A percentile compares a stretch with the other conserved stretches of the same genome.
Conservation (phyloP, 2,329 filamentous ascomycete species). For the Neonectria punicea region DNA sequence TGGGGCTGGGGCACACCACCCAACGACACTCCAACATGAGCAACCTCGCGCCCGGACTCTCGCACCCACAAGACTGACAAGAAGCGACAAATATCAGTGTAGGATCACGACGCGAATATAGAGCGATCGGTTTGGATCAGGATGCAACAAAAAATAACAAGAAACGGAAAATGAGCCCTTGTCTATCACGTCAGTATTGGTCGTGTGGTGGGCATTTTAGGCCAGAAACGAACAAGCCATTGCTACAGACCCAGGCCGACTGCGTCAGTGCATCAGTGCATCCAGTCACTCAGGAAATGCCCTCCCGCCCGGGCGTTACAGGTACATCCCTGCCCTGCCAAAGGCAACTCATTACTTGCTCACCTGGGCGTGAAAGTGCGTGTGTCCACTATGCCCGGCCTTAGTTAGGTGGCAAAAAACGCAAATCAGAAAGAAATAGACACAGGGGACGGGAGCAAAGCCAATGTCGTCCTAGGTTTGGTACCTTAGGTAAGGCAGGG, state of each 20-base stretch:
- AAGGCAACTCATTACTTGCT: too few relatives aligned
- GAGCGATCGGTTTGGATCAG: neutral
- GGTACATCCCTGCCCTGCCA: neutral
- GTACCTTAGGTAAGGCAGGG: neutral
- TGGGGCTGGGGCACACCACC: constrained; percentile 17
- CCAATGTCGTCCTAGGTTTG: neutral
- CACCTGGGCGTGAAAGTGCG: neutral
- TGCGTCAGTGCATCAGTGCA: constrained; percentile 4
- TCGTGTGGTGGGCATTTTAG: neutral
- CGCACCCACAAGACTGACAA: constrained; percentile 12
- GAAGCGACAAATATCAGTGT: neutral
- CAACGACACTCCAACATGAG: constrained; percentile 21
- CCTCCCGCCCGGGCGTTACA: neutral
- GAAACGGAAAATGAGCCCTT: neutral
- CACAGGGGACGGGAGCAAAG: neutral
- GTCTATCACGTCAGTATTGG: neutral
- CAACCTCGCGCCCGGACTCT: constrained; percentile 2
- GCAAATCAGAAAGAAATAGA: neutral
- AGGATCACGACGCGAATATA: neutral
- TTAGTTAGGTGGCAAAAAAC: neutral
- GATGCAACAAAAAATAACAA: neutral
- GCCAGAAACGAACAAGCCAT: neutral
- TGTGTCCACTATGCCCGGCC: neutral
- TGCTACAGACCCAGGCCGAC: neutral
- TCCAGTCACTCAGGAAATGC: neutral